Evolutionary conservation across 2,329 filamentous ascomycete species (phyloP).

Genomic region (Blumeriella jaapii): DNA sequence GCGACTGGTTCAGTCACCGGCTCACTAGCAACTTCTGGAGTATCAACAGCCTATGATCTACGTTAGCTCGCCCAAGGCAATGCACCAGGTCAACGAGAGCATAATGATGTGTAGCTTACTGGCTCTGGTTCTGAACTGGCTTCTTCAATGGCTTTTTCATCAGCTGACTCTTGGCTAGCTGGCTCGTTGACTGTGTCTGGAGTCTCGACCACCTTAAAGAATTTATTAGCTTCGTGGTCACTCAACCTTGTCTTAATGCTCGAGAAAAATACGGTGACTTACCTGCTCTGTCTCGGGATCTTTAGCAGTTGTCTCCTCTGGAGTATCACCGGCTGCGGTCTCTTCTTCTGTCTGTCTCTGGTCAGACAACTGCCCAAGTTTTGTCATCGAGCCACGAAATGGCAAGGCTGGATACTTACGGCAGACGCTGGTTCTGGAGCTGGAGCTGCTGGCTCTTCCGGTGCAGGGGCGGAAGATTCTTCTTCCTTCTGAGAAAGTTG

Average conservation of each 20-base stretch:
- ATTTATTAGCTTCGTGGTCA: constrained; percentile 1
- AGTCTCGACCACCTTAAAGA: not conserved
- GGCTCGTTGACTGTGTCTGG: not conserved
- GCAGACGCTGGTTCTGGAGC: not conserved
- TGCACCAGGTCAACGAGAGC: too few species aligned
- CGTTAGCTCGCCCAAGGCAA: too few species aligned
- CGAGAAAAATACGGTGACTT: not conserved
- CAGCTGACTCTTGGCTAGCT: too few species aligned
- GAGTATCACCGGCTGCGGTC: not conserved
- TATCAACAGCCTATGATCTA: too few species aligned
- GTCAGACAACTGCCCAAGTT: not conserved
- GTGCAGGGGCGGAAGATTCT: not conserved
- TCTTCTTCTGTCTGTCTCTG: constrained; percentile 1
- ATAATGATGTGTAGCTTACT: not conserved
- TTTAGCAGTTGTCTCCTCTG: not conserved
- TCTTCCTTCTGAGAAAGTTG: not conserved
- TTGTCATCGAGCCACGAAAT: not conserved
- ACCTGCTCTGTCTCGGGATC: too few species aligned
- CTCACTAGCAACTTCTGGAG: too few species aligned
- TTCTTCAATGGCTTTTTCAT: not conserved
- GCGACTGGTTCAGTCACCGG: not conserved
- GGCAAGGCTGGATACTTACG: not conserved
- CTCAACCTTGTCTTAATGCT: too few species aligned
- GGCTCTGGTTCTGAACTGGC: not conserved
- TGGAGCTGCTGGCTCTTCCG: too few species aligned